Evolutionary conservation across 768 basidiomycete species (phyloP), one percentile per base, ranked within the genome.

Genomic region (Leccinum rimulosum): DNA sequence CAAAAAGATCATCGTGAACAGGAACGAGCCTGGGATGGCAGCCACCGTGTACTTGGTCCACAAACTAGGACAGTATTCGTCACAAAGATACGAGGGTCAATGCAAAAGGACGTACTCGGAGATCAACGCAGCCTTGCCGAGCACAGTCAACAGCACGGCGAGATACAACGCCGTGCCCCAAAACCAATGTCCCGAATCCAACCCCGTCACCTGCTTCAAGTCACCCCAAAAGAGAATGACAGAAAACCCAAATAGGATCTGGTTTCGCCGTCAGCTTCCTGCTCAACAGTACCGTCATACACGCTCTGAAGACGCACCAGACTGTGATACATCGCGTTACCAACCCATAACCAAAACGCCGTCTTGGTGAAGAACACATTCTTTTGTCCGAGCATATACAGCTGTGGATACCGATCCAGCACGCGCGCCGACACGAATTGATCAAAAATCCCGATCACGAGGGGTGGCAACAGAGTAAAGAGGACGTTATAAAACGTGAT

Each of bases 41-140:
- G 93, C 93, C 51, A 98, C 91, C 12, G 96, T 98, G 69, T 98
- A 99, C 71, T 98, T 98, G 1, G 97, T 99, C 97, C 97, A 99
- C n/a, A 99, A 75, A 66, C 96, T 99, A 17, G 43, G 59, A 8
- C 56, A 27, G 4, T 10, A 10, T 12, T 27, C 47, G 58, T 60
- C 51, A 45, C 43, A 12, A 5, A 62, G 47, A 6, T 30, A 27
- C 10, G 55, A 35, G 4, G 40, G 22, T 22, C 50, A 53, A 22
- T 53, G 14, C 31, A 36, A 45, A 45, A n/a, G 52, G 7, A 61
- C 95, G 69, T 72, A 98, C 97, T 99, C 96, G 4, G 97, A 98
- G 48, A 98, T 89, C 59, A 99, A 75, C 0, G 96, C 96, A 15
- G 97, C 97, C 74, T 99, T 98, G 47, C 95, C 97, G 8, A 99